Base-by-base conservation (phyloP, 2,329 filamentous ascomycete genomes). In the Aspergillus brasiliensis region DNA sequence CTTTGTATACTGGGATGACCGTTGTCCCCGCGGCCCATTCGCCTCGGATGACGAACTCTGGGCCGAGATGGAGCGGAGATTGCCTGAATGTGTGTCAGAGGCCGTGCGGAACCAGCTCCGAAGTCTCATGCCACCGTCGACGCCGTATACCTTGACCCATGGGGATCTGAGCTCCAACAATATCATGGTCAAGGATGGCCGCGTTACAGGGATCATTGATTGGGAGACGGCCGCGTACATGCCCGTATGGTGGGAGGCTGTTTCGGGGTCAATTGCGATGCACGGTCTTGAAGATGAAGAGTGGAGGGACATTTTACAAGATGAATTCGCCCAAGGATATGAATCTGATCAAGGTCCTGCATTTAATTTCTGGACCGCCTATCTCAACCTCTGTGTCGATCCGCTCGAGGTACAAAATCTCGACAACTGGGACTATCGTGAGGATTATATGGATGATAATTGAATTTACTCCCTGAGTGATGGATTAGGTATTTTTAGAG, bases 171-270 rank as follows among this genome's bases (percentile, higher is more conserved):
- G 68, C n/a, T 63, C 65, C 28, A 64, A 69, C 5, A 80, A 80
- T 51, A 77, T 80, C 53, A 77, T 80, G 55, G 73, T 77, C 28
- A 65, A 74, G 8, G 64, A 75, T 58, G 73, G 73, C 15, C 66
- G 69, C 47, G 61, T 80, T 17, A 68, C 70, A 8, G 76, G 72
- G 19, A 77, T 78, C 38, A 66, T 80, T 62, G 75, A 80, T 47
- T 80, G 75, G 77, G 75, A 79, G 65, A 63, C 56, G 37, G 65
- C 71, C 19, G 73, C 71, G 2, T 80, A 75, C 59, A 74, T 72
- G 28, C 77, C 75, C 15, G 73, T 72, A 27, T 80, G 74, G 75
- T 76, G 71, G 73, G 66, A 71, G 23, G 68, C 64, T 62, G 56
- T 54, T 1, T 60, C 49, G 19, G 62, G 58, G 19, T 62, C 42